Evolutionary conservation across 1,284 basidiomycete genomes (phyloP).

Genomic region (Wolfiporia cocos): DNA sequence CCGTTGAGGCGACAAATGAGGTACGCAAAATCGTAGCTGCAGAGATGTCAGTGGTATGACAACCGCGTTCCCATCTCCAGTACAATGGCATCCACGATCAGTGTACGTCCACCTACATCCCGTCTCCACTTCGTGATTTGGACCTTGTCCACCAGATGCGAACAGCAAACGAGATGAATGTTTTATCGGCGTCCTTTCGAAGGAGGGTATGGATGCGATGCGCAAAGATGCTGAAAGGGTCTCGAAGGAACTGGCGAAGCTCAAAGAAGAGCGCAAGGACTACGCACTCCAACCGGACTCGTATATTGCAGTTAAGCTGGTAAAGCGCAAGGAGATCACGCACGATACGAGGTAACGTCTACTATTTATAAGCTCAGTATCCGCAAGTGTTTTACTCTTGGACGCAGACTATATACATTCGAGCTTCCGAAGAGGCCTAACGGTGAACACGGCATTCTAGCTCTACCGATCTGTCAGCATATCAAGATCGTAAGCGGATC

Average conservation of each 20-base stretch:
- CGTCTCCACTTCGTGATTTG: too few relatives aligned
- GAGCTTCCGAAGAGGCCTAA: slow-evolving; percentile 12
- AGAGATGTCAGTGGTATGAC: too few relatives aligned
- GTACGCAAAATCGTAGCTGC: slow-evolving; percentile 3
- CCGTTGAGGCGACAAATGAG: slow-evolving; percentile 16
- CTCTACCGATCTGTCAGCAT: slow-evolving; percentile 19
- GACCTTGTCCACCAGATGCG: slow-evolving; percentile 12
- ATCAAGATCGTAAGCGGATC: slow-evolving; percentile 8
- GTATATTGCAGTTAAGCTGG: slow-evolving; percentile 13
- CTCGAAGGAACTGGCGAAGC: slow-evolving; percentile 11
- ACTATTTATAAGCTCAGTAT: not conserved
- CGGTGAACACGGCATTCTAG: slow-evolving; percentile 13
- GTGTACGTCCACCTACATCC: too few relatives aligned
- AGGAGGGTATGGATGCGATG: slow-evolving; percentile 16
- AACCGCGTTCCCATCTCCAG: slow-evolving; percentile 5
- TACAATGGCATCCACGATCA: slow-evolving; percentile 20
- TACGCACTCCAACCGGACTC: slow-evolving; percentile 17
- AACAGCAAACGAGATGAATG: slow-evolving; percentile 16
- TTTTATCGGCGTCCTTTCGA: slow-evolving; percentile 15
- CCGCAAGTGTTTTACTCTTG: not conserved
- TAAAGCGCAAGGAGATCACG: slow-evolving; percentile 12
- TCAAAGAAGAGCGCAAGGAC: slow-evolving; percentile 15
- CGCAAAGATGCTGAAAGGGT: slow-evolving; percentile 17
- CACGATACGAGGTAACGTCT: slow-evolving; percentile 11
- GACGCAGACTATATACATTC: slow-evolving; percentile 19